Evolutionary conservation across 176 grass and related monocot genomes (phyloP), one percentile per base, ranked within the genome.

Genomic region (Juncus effusus): DNA sequence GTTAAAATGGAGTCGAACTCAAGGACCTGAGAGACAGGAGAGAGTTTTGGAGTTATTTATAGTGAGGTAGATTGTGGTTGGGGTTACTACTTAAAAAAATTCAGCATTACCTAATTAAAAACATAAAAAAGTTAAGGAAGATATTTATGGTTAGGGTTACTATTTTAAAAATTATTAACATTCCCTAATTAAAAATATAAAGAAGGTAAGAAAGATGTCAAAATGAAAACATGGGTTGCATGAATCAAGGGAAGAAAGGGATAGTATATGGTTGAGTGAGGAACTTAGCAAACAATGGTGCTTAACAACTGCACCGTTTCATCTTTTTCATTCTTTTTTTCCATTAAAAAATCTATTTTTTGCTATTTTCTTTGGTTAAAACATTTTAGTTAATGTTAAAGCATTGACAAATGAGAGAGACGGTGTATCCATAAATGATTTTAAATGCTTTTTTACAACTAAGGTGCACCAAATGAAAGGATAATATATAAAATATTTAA

Each of bases 161-260:
- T 15, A 45, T 35, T 10, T 4, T 4, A 67, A 12, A 67, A 67
- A 35, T 67, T 47, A 9, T 39, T 53, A 10, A 39, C 36, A 19
- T 35, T 9, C 3, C n/a, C 36, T 37, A 40, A 70, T 10, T 40
- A 70, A 58, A 70, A 50, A 70, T 3, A 41, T 7, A 14, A 16
- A 38, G 3, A 54, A 10, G 66, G 52, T 68, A 66, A 38, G 28
- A 37, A 8, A 28, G 38, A 41, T 58, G 67, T 59, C 51, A 71
- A 72, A 72, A 55, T 72, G 68, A 57, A 72, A 72, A 72, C 50
- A 72, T 38, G 39, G 57, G n/a, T 72, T 72, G 52, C 68, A 72
- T 72, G 68, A 72, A 59, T 72, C 39, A 59, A 40, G 68, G 68
- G 38, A 72, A 72, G 68, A 72, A 72, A 72, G n/a, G 9, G 55